Evolutionary conservation across 2,329 filamentous ascomycete species (phyloP), one percentile per base, ranked within the genome.

Genomic region (Sporothrix schenckii): DNA sequence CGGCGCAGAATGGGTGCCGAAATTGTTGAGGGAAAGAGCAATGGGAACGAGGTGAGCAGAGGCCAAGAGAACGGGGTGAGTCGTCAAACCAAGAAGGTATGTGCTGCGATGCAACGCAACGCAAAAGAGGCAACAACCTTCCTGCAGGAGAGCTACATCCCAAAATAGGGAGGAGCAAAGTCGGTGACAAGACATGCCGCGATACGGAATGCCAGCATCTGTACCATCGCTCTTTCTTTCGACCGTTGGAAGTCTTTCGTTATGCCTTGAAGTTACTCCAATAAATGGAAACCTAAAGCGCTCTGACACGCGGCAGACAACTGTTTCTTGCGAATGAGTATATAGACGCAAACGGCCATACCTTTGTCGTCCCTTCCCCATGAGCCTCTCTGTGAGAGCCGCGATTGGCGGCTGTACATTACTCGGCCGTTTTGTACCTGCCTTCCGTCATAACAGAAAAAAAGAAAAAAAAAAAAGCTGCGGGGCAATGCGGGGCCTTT

Each of bases 401-500:
- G 63, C 67, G 66, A 68, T 72, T 71, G 69, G 67, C 69, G 61
- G 66, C 27, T 54, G 19, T 44, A 0, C 24, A 3, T 7, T n/a
- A 34, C 21, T 24, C 2, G 11, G 21, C 21, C 52, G 4, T 16
- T 30, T 16, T 30, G 10, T 49, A 24, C n/a, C 56, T 60, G 34
- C 39, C n/a, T 63, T 63, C 34, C 27, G 27, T 3, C 27, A 30
- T 34, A 34, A 19, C 11, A 7, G 10, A 16, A 24, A 21, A 30
- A 21, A 19, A 21, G n/a, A 30, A 24, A n/a, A 24, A 1, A n/a
- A 52, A n/a, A 70, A 56, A 67, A 69, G 34, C 63, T 68, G 70
- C 67, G 70, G 72, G 72, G 72, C 63, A 71, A 7, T 49, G 70
- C 66, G 72, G 72, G 68, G 24, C 66, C 2, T n/a, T 1, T 1